Percentiles rank a stretch among this genome's conserved stretches.
These are phyloP conservation scores for Lecanicillium sp. DNA, from an alignment of 2,329 filamentous ascomycete genomes.

Conservation along the genomic window DNA sequence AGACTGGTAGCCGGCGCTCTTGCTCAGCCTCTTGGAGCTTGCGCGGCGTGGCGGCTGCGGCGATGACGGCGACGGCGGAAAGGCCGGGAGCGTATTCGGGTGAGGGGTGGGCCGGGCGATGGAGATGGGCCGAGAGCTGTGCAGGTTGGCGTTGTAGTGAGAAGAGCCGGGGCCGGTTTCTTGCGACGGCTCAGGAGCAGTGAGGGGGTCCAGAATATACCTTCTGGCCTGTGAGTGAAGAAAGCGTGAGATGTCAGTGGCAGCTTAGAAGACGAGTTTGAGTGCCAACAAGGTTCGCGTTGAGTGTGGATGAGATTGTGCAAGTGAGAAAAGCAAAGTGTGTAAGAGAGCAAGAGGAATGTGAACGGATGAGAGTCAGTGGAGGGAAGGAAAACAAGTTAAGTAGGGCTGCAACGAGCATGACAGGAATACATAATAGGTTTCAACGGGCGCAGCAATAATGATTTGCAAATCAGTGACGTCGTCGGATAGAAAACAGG, in stretches of 20 bases:
- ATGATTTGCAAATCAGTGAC: too few species aligned
- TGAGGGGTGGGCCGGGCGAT: neutral
- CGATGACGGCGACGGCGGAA: neutral
- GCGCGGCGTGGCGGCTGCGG: neutral
- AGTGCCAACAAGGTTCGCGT: neutral
- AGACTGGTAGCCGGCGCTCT: neutral
- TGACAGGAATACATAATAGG: too few species aligned
- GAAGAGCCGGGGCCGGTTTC: conserved; percentile 60
- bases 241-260: conserved; percentile 1
- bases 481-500: too few species aligned
- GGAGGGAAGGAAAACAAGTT: too few species aligned
- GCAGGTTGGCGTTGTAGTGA: conserved; percentile 35
- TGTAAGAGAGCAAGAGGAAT: too few species aligned
- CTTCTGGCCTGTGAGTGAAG: conserved; percentile 48
- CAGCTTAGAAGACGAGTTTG: neutral
- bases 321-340: too few species aligned
- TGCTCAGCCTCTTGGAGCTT: neutral
- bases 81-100: neutral
- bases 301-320: too few species aligned
- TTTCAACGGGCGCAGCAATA: too few species aligned
- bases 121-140: conserved; percentile 11
- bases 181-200: conserved; percentile 59
- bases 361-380: too few species aligned
- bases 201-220: conserved; percentile 64
- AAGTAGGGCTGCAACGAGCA: too few species aligned